Percentiles rank a stretch among this genome's conserved stretches.
phyloP scores from a whole-genome alignment of 1,139 yeast genomes.

The Geotrichum cucujoidarum region DNA sequence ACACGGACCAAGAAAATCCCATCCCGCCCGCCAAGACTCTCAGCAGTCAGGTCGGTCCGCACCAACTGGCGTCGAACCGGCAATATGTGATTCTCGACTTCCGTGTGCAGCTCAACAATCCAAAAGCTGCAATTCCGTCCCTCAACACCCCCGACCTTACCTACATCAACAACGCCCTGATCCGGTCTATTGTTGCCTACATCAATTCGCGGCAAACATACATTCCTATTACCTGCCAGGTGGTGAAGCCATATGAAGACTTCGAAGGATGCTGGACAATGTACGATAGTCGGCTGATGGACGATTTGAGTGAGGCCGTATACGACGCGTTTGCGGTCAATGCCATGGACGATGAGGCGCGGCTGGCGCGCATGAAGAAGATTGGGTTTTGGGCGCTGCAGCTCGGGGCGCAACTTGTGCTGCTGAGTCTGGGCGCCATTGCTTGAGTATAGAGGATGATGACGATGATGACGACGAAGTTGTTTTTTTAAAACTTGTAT shows the following conservation, averaged over 20 bases:
- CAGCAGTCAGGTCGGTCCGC: conserved; percentile 14
- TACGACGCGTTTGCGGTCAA: conserved; percentile 87
- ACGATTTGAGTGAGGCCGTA: conserved; percentile 82
- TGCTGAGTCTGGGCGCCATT: conserved; percentile 74
- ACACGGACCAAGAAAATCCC: background rate
- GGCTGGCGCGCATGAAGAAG: conserved; percentile 66
- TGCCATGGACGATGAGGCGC: conserved; percentile 79
- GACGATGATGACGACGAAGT: background rate
- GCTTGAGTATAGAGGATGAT: conserved; percentile 30
- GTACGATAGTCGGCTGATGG: conserved; percentile 87
- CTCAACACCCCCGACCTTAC: conserved; percentile 77
- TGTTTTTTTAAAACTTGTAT: background rate
- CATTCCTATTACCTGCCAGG: conserved; percentile 79
- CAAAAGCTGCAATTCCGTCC: conserved; percentile 84
- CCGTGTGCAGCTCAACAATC: conserved; percentile 72
- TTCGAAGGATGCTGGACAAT: conserved; percentile 97
- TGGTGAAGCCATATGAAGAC: conserved; percentile 73
- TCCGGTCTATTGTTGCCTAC: conserved; percentile 92
- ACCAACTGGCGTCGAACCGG: conserved; percentile 33
- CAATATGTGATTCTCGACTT: conserved; percentile 76
- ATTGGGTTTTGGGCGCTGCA: conserved; percentile 95
- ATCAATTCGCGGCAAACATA: conserved; percentile 85
- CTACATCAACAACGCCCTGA: conserved; percentile 83
- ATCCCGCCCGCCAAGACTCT: conserved; percentile 12
- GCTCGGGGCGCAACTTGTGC: conserved; percentile 68